Evolutionary conservation across 306 rosid species (phyloP), one percentile per base, ranked within the genome.

Genomic region (Cucurbita argyrosperma): DNA sequence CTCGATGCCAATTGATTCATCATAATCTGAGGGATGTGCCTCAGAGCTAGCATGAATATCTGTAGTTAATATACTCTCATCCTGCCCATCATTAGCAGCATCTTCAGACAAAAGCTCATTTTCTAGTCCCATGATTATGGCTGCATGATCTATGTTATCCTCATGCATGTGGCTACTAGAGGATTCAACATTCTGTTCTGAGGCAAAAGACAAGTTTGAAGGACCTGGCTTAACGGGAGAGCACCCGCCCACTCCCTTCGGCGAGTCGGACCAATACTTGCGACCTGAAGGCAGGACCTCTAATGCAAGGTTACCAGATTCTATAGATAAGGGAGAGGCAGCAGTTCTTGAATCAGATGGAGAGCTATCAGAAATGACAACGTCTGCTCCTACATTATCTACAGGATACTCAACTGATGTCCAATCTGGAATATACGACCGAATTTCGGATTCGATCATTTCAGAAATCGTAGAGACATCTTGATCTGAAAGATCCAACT

Each of bases 281-380:
- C 97, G 96, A 66, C 99, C 99, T 39, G 99, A 95, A 76, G 91
- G 91, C 79, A 89, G 81, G 77, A 80, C 78, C 76, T 95, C 99
- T 62, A 95, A 65, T 14, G 96, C 82, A 77, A 95, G 92, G 72
- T 30, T 82, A 60, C 77, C 63, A 14, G 83, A 76, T 51, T 82
- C 92, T 54, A 43, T 69, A 61, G 69, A 54, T 57, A 49, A 2
- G 10, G 88, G 82, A 76, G 90, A 85, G 56, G 79, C 79, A 52
- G 30, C 88, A 19, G 26, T 78, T 79, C 72, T 85, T 26, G 40
- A 75, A 74, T 84, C 92, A 69, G 87, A 75, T 74, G 76, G 38
- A 74, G 47, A 39, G 47, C 68, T 80, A 75, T 52, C 79, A 12
- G 80, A 62, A 76, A 77, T 40, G 72, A 84, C 66, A 45, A 71